Percentiles rank a stretch among this genome's conserved stretches.
Conservation (phyloP, 2,329 filamentous ascomycete species). For the Xylaria sp. region DNA sequence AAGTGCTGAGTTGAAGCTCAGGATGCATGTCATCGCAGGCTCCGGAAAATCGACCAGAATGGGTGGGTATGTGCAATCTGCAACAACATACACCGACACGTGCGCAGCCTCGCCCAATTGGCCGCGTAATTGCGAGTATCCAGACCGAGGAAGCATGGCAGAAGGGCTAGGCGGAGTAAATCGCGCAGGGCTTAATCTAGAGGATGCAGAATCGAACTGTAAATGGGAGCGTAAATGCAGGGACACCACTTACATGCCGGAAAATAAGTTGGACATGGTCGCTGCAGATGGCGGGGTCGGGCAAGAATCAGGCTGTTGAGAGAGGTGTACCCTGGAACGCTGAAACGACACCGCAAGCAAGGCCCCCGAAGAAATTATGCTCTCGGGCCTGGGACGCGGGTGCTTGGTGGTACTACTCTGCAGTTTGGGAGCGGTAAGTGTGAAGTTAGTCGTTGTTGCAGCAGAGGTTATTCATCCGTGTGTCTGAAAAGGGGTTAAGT, state of each 20-base stretch:
- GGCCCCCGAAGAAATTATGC: conserved; percentile 32
- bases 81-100: conserved; percentile 15
- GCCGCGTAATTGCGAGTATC: conserved; percentile 18
- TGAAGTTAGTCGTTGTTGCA: conserved; percentile 22
- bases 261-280: conserved; percentile 70
- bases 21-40: conserved; percentile 11
- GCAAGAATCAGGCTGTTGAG: conserved; percentile 34
- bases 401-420: conserved; percentile 10
- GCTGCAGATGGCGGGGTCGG: conserved; percentile 41
- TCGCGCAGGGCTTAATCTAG: neutral
- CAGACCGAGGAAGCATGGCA: conserved; percentile 7
- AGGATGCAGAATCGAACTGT: conserved; percentile 6
- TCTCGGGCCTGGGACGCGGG: conserved; percentile 15
- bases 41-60: conserved; percentile 1
- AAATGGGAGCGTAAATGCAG: conserved; percentile 23
- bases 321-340: conserved; percentile 22
- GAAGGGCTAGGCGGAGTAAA: conserved; percentile 6
- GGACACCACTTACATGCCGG: conserved; percentile 65
- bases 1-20: neutral
- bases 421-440: conserved; percentile 15
- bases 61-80: conserved; percentile 10
- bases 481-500: conserved; percentile 37
- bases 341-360: conserved; percentile 25
- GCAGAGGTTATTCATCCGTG: conserved; percentile 17
- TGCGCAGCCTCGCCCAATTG: conserved; percentile 17